A percentile compares a stretch with the other conserved stretches of the same genome.
Conservation (phyloP, 495 filamentous ascomycete species). For the Aspergillus bertholletiae region DNA sequence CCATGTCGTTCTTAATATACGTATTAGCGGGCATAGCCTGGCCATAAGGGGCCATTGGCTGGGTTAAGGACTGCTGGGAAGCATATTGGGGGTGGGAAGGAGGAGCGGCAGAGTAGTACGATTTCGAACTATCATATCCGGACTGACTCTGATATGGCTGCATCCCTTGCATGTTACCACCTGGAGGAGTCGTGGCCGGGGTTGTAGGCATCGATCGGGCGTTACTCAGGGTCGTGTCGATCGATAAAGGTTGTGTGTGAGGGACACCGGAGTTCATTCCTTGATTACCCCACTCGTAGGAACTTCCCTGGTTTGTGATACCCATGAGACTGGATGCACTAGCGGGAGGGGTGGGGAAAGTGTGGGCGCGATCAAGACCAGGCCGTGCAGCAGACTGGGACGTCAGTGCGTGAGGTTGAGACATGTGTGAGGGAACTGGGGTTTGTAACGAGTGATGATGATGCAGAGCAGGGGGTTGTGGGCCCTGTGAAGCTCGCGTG, state of each 20-base stretch:
- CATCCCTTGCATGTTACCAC: constrained; percentile 69
- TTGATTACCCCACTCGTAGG: constrained; percentile 70
- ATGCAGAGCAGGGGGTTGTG: constrained; percentile 73
- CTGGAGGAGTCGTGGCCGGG: constrained; percentile 90
- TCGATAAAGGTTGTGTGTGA: constrained; percentile 69
- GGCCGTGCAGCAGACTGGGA: constrained; percentile 74
- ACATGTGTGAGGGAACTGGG: constrained; percentile 58
- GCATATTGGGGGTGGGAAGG: constrained; percentile 67
- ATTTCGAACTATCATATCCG: constrained; percentile 72
- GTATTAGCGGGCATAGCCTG: constrained; percentile 49
- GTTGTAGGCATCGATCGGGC: constrained; percentile 89
- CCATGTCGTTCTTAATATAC: constrained; percentile 93
- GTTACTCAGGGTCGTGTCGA: constrained; percentile 79
- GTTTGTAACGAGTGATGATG: constrained; percentile 71
- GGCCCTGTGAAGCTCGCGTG: constrained; percentile 45
- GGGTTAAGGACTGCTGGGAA: constrained; percentile 55
- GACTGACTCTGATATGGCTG: constrained; percentile 69
- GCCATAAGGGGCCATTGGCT: constrained; percentile 67
- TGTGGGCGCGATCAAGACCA: constrained; percentile 74
- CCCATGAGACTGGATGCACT: constrained; percentile 88
- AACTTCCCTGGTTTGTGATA: constrained; percentile 68
- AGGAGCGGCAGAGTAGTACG: constrained; percentile 76
- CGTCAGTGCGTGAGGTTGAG: constrained; percentile 69
- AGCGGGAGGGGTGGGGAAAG: constrained; percentile 91
- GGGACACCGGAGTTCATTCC: constrained; percentile 61